A percentile compares a stretch with the other conserved stretches of the same genome.
These are phyloP conservation scores for Capsicum baccatum DNA, from an alignment of 257 asterid species.

Conservation along the genomic window DNA sequence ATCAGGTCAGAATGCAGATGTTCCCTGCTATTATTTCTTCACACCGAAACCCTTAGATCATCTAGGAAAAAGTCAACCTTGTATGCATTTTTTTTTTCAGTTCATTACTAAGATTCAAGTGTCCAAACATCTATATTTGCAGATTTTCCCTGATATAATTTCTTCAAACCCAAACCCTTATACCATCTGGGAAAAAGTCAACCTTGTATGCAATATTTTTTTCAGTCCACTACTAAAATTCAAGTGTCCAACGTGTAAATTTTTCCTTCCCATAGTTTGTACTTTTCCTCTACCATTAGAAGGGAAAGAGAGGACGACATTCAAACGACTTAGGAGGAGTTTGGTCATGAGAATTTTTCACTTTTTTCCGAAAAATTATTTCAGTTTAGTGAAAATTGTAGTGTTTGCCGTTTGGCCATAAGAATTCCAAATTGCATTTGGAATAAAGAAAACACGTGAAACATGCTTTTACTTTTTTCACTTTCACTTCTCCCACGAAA, in stretches of 20 bases:
- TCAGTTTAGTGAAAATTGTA: too few relatives aligned
- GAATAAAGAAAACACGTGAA: too few relatives aligned
- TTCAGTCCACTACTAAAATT: neutral
- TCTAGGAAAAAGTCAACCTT: neutral
- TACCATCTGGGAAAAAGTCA: neutral
- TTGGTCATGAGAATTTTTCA: too few relatives aligned
- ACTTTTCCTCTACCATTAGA: neutral
- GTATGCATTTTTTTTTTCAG: neutral
- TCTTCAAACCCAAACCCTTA: neutral
- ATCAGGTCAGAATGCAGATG: conserved; percentile 20
- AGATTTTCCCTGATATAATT: neutral
- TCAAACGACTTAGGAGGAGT: neutral
- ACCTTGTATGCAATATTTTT: neutral
- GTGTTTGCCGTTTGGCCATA: too few relatives aligned
- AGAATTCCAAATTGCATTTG: too few relatives aligned
- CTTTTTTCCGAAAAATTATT: too few relatives aligned
- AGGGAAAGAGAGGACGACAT: conserved; percentile 1
- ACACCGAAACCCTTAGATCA: neutral
- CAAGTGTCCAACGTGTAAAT: neutral
- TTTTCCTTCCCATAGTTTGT: neutral
- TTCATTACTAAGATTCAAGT: neutral
- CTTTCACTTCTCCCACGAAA: too few relatives aligned
- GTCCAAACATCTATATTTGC: neutral
- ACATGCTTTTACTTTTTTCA: too few relatives aligned
- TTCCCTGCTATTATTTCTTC: neutral